These are phyloP conservation scores for Dryadomyces quercivorus DNA, from an alignment of 2,329 filamentous ascomycete genomes.

Conservation along the genomic window DNA sequence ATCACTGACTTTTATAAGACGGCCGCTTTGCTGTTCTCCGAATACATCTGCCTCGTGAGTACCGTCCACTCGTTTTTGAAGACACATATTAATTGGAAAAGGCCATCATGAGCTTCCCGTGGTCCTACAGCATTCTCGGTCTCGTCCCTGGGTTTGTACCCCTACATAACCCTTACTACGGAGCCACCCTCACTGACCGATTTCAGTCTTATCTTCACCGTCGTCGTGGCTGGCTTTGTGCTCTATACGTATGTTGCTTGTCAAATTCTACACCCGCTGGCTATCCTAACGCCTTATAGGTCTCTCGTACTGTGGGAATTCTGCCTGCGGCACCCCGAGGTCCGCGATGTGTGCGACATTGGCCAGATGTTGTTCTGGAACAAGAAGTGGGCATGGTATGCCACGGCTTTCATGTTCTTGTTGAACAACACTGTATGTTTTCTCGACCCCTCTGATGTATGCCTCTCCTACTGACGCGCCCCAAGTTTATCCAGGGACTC, in stretches of 20 bases:
- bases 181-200: slow-evolving; percentile 9
- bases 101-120: slow-evolving; percentile 89
- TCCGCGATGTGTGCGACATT: slow-evolving; percentile 87
- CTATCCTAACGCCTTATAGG: slow-evolving; percentile 45
- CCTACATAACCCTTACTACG: neutral
- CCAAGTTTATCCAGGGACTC: slow-evolving; percentile 38
- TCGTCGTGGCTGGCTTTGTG: slow-evolving; percentile 64
- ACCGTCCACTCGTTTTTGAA: neutral
- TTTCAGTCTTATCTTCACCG: slow-evolving; percentile 58
- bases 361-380: slow-evolving; percentile 93
- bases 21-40: slow-evolving; percentile 78
- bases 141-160: slow-evolving; percentile 57
- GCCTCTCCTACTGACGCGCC: neutral
- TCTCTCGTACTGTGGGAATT: slow-evolving; percentile 57
- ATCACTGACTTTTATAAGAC: slow-evolving; percentile 41
- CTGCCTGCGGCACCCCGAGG: slow-evolving; percentile 79
- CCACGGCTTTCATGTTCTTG: slow-evolving; percentile 74
- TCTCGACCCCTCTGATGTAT: neutral
- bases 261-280: neutral
- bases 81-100: slow-evolving; percentile 9
- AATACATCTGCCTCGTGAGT: slow-evolving; percentile 72
- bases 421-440: slow-evolving; percentile 63
- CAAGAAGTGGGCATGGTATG: slow-evolving; percentile 58
- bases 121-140: slow-evolving; percentile 79
- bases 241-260: slow-evolving; percentile 65